These are phyloP conservation scores for Coemansia aciculifera DNA, from an alignment of 192 early-diverging fungal genomes.

Conservation along the genomic window DNA sequence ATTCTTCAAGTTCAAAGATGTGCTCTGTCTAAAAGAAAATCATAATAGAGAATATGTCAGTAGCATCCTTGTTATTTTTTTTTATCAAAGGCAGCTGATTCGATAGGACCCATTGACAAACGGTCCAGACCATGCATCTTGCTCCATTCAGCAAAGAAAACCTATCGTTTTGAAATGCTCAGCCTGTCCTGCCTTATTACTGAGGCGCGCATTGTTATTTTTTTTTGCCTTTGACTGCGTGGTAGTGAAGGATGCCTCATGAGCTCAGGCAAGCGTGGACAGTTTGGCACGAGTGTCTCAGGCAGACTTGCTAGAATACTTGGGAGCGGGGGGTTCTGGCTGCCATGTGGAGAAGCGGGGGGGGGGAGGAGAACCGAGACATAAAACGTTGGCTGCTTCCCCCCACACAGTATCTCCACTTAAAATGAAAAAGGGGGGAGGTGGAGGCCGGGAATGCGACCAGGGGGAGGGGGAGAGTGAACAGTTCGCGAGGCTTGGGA, in stretches of 20 bases:
- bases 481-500: slow-evolving; percentile 2
- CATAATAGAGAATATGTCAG: neutral
- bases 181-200: neutral
- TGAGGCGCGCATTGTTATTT: neutral
- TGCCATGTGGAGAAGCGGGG: slow-evolving; percentile 2
- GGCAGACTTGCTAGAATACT: neutral
- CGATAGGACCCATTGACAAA: neutral
- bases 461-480: neutral
- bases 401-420: neutral
- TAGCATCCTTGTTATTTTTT: neutral
- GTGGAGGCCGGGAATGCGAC: slow-evolving; percentile 8
- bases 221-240: neutral
- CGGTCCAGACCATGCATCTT: slow-evolving; percentile 5
- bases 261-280: neutral
- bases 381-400: slow-evolving; percentile 5
- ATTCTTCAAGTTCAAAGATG: neutral
- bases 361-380: neutral
- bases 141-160: neutral
- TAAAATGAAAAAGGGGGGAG: neutral
- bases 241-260: neutral
- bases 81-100: neutral
- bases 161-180: neutral
- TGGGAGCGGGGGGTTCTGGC: neutral
- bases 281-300: neutral
- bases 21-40: neutral